Evolutionary conservation across 1,139 yeast species (phyloP).

Genomic region (Geotrichum europaeum): DNA sequence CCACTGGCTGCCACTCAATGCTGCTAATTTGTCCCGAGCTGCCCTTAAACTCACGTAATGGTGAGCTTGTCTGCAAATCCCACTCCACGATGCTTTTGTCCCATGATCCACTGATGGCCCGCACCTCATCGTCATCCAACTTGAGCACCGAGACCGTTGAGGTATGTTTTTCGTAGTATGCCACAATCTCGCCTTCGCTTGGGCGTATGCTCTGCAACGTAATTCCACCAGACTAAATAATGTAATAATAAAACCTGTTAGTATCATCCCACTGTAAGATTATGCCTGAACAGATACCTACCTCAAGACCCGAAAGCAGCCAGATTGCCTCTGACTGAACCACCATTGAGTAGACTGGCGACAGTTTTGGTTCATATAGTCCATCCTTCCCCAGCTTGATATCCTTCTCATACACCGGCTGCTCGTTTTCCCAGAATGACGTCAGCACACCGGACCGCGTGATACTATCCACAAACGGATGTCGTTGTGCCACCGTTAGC

Average conservation of each 20-base stretch:
- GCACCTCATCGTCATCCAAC: conserved; percentile 54
- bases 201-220: conserved; percentile 76
- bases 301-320: conserved; percentile 72
- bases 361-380: conserved; percentile 39
- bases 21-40: conserved; percentile 76
- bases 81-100: conserved; percentile 65
- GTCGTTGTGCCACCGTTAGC: conserved; percentile 85
- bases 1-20: conserved; percentile 71
- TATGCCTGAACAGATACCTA: conserved; percentile 22
- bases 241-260: background rate
- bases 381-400: conserved; percentile 40
- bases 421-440: conserved; percentile 95
- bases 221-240: conserved; percentile 58
- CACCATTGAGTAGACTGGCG: conserved; percentile 84
- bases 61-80: conserved; percentile 76
- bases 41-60: conserved; percentile 40
- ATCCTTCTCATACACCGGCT: conserved; percentile 55
- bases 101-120: conserved; percentile 83
- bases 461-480: conserved; percentile 79
- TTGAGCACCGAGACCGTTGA: conserved; percentile 69
- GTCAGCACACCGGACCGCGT: conserved; percentile 49
- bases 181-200: conserved; percentile 75
- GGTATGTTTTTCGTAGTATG: conserved; percentile 66
- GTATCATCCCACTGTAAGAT: background rate
- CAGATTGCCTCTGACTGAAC: conserved; percentile 79